Conservation (phyloP, 345 rosid species). For the Arabidopsis thaliana region TAIR10.1 NC_003076.8:2811001-2811500, state of each 20-base stretch:
- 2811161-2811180: slow-evolving; percentile 93
- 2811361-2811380: slow-evolving; percentile 21
- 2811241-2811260: slow-evolving; percentile 34
- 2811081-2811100: slow-evolving; percentile 8
- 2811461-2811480: not conserved
- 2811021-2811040: slow-evolving; percentile 94
- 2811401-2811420: not conserved
- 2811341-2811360: slow-evolving; percentile 9
- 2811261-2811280: slow-evolving; percentile 6
- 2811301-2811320: slow-evolving; percentile 18
- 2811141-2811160: slow-evolving; percentile 99
- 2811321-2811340: not conserved
- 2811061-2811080: slow-evolving; percentile 14
- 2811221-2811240: slow-evolving; percentile 19
- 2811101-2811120: slow-evolving; percentile 3
- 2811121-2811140: slow-evolving; percentile 37
- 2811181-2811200: slow-evolving; percentile 65
- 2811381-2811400: slow-evolving; percentile 12
- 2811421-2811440: slow-evolving; percentile 14
- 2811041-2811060: slow-evolving; percentile 41
- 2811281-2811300: not conserved
- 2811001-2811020: slow-evolving; percentile 81
- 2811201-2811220: slow-evolving; percentile 21
- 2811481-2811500: slow-evolving; percentile 15
- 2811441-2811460: slow-evolving; percentile 18